Conservation (phyloP, 2,329 filamentous ascomycete species). For the Pseudocercospora fijiensis region DNA sequence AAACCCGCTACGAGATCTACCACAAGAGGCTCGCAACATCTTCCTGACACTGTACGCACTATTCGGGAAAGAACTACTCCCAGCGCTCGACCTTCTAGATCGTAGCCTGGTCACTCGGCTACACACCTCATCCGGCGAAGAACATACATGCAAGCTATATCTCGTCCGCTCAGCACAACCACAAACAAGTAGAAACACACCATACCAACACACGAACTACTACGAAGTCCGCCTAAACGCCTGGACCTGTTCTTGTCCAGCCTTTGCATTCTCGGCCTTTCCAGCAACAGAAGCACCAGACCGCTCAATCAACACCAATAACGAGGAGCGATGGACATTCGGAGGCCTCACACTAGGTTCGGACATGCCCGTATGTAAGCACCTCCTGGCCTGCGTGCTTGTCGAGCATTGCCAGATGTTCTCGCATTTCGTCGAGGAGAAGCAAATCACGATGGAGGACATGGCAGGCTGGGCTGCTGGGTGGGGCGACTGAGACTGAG, state of each 20-base stretch:
- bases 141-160: conserved; percentile 42
- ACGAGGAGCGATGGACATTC: conserved; percentile 37
- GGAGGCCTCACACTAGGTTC: conserved; percentile 51
- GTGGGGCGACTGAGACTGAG: conserved; percentile 38
- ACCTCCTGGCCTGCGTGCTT: conserved; percentile 80
- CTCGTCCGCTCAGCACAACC: conserved; percentile 62
- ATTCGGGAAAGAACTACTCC: conserved; percentile 76
- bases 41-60: conserved; percentile 82
- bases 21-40: conserved; percentile 42
- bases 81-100: conserved; percentile 85
- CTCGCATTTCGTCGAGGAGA: conserved; percentile 56
- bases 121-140: background rate
- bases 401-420: conserved; percentile 66
- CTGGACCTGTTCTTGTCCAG: conserved; percentile 90
- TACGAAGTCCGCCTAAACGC: conserved; percentile 72
- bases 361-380: conserved; percentile 70
- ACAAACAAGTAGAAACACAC: conserved; percentile 27
- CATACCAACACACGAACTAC: conserved; percentile 50
- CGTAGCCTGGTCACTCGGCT: conserved; percentile 65
- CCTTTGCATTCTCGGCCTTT: conserved; percentile 74
- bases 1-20: conserved; percentile 45
- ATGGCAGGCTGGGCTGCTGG: conserved; percentile 67
- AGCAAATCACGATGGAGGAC: conserved; percentile 61
- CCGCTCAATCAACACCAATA: background rate
- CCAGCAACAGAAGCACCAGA: conserved; percentile 31